Conservation (phyloP, 75 land plant species). For the Picea sitchensis region DNA sequence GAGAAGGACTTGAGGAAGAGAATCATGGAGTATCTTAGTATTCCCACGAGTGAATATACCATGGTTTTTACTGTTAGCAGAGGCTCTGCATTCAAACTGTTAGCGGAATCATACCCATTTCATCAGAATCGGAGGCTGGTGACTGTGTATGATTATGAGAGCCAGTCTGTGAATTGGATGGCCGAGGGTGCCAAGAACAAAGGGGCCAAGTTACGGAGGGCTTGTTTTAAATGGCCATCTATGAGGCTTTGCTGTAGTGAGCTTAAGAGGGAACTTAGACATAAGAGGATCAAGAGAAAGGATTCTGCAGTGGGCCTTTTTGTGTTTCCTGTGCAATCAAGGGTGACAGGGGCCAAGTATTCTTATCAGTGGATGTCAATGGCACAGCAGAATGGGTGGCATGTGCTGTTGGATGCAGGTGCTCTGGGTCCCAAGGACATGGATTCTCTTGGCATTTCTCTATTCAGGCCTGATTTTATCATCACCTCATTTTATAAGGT, state of each 20-base stretch:
- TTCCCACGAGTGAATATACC: constrained; percentile 55
- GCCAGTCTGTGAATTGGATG: constrained; percentile 65
- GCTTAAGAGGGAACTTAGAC: constrained; percentile 42
- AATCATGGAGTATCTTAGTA: constrained; percentile 66
- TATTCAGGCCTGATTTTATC: constrained; percentile 83
- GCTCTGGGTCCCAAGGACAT: constrained; percentile 89
- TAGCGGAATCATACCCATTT: constrained; percentile 89
- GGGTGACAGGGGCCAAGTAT: constrained; percentile 80
- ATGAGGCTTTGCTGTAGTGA: constrained; percentile 52
- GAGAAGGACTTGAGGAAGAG: constrained; percentile 63
- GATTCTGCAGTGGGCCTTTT: constrained; percentile 57
- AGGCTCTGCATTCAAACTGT: constrained; percentile 66
- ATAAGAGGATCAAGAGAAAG: constrained; percentile 31
- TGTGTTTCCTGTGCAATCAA: constrained; percentile 81
- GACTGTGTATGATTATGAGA: constrained; percentile 79
- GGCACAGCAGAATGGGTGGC: constrained; percentile 89
- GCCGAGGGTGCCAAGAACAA: constrained; percentile 48
- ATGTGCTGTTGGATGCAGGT: constrained; percentile 84
- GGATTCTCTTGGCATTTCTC: constrained; percentile 80
- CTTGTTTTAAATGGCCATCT: constrained; percentile 76
- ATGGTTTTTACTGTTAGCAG: constrained; percentile 87
- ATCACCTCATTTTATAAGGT: constrained; percentile 86
- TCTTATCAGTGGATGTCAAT: constrained; percentile 83
- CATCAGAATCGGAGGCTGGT: constrained; percentile 43
- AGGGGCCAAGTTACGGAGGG: constrained; percentile 59